Evolutionary conservation across 1,139 yeast genomes (phyloP).

Genomic region (Sugiyamaella novakii): DNA sequence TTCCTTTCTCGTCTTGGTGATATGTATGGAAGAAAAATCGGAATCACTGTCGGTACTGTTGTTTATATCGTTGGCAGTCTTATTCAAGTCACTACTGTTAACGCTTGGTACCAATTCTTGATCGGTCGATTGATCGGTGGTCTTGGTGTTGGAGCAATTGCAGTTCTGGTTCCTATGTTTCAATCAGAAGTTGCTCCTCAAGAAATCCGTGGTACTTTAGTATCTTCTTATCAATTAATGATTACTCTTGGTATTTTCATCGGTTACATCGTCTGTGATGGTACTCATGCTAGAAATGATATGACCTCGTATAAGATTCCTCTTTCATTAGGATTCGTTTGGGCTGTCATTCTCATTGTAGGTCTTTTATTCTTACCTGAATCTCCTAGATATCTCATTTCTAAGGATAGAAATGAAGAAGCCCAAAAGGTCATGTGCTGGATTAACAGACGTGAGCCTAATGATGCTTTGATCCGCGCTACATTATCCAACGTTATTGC

Average conservation of each 20-base stretch:
- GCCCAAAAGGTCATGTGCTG: constrained; percentile 65
- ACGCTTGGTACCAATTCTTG: constrained; percentile 45
- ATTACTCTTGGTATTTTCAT: constrained; percentile 69
- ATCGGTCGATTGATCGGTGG: constrained; percentile 56
- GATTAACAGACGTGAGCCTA: constrained; percentile 60
- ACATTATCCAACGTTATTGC: constrained; percentile 64
- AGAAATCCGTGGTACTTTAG: constrained; percentile 66
- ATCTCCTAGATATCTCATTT: constrained; percentile 72
- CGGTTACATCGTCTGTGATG: constrained; percentile 68
- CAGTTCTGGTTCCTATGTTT: constrained; percentile 67
- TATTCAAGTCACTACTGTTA: constrained; percentile 53
- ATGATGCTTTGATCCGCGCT: constrained; percentile 58
- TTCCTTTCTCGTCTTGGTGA: constrained; percentile 55
- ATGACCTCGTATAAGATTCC: constrained; percentile 69
- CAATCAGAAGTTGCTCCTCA: constrained; percentile 74
- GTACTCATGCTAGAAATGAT: constrained; percentile 54
- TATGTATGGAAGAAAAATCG: constrained; percentile 54
- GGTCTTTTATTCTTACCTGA: constrained; percentile 77
- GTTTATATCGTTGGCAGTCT: constrained; percentile 55
- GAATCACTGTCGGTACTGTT: constrained; percentile 50
- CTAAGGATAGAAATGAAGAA: constrained; percentile 54
- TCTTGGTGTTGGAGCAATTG: constrained; percentile 67
- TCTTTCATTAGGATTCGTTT: constrained; percentile 50
- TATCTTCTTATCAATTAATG: constrained; percentile 67
- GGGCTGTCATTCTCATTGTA: constrained; percentile 47